Evolutionary conservation across 805 yeast species (phyloP).

Genomic region (Starmerella geochares): DNA sequence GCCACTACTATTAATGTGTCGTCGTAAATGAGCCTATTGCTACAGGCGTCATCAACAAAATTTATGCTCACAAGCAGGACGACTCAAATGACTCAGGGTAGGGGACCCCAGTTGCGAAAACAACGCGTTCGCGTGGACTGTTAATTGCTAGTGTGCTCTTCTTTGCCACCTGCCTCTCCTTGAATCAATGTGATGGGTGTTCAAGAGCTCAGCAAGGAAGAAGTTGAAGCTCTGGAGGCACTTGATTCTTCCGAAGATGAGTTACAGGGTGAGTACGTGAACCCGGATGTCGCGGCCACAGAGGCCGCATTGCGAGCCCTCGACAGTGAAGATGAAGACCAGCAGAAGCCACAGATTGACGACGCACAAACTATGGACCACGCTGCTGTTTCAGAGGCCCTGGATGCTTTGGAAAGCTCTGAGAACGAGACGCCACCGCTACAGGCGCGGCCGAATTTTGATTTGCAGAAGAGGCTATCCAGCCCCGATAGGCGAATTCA

Average conservation of each 20-base stretch:
- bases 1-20: too few relatives aligned
- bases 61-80: too few relatives aligned
- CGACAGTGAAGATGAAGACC: not conserved
- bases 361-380: not conserved
- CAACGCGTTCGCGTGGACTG: not conserved
- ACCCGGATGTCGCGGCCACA: not conserved
- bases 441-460: not conserved
- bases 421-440: not conserved
- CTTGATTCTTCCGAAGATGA: slow-evolving; percentile 1
- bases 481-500: not conserved
- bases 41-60: too few relatives aligned
- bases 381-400: not conserved
- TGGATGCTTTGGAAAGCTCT: slow-evolving; percentile 3
- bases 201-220: not conserved
- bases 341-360: not conserved
- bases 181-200: not conserved
- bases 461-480: not conserved
- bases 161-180: too few relatives aligned
- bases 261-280: not conserved
- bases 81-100: not conserved
- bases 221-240: not conserved
- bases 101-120: not conserved
- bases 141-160: not conserved
- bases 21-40: too few relatives aligned
- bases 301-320: slow-evolving; percentile 2